These are phyloP conservation scores for Balakata baccata DNA, from an alignment of 345 rosid species.

Conservation along the genomic window DNA sequence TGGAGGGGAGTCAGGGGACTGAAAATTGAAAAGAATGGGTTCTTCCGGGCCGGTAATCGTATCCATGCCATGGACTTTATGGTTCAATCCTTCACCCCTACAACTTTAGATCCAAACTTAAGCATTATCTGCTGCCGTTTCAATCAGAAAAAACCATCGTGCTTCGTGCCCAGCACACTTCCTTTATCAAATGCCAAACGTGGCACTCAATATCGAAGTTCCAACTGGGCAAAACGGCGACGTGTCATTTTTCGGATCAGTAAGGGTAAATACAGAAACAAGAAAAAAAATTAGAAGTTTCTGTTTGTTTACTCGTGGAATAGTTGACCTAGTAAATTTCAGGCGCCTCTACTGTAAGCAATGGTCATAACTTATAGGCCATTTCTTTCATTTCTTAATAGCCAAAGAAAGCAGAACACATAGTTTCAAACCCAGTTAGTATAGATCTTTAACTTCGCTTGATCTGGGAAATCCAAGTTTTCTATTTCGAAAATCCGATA, in stretches of 20 bases:
- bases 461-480: neutral
- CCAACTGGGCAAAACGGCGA: neutral
- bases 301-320: too few species aligned
- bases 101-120: neutral
- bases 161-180: slow-evolving; percentile 15
- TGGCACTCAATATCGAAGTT: neutral
- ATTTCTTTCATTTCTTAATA: neutral
- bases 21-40: slow-evolving; percentile 12
- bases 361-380: too few species aligned
- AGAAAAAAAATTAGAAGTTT: neutral
- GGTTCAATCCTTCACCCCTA: neutral
- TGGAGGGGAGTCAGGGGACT: slow-evolving; percentile 4
- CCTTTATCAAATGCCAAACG: neutral
- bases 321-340: slow-evolving; percentile 36
- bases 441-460: neutral
- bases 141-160: neutral
- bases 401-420: neutral
- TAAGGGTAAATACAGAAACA: slow-evolving; percentile 2
- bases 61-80: slow-evolving; percentile 23
- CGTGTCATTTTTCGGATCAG: neutral
- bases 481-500: neutral
- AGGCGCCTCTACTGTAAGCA: slow-evolving; percentile 27
- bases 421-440: neutral
- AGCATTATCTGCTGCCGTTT: neutral
- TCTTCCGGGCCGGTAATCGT: slow-evolving; percentile 16